A percentile compares a stretch with the other conserved stretches of the same genome.
phyloP scores from a whole-genome alignment of 2,329 filamentous ascomycete genomes.

The Hortaea werneckii region DNA sequence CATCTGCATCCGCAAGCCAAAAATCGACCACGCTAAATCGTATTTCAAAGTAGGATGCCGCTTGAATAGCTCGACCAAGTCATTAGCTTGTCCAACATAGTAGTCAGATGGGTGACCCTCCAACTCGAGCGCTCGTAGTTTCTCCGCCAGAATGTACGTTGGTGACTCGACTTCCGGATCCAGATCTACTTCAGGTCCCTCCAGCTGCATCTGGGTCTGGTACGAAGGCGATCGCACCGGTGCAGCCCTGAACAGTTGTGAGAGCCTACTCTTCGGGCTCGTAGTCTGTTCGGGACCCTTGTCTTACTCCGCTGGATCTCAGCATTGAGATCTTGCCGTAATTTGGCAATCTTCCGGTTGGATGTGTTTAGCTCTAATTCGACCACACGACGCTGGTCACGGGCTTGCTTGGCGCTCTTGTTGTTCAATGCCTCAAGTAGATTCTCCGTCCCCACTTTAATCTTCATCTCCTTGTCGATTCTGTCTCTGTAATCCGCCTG shows the following conservation, averaged over 20 bases:
- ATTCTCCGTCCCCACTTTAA: constrained; percentile 95
- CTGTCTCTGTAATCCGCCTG: constrained; percentile 69
- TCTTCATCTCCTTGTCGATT: constrained; percentile 92
- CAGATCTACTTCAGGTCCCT: constrained; percentile 40
- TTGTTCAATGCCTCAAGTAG: constrained; percentile 87
- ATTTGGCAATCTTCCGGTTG: constrained; percentile 57
- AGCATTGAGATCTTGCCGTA: constrained; percentile 49
- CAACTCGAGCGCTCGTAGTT: constrained; percentile 78
- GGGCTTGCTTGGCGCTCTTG: constrained; percentile 92
- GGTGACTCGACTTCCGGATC: constrained; percentile 74
- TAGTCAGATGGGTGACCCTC: constrained; percentile 86
- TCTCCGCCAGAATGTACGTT: constrained; percentile 80
- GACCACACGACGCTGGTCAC: constrained; percentile 48
- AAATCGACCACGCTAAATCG: constrained; percentile 90
- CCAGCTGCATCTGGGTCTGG: constrained; percentile 22
- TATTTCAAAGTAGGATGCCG: constrained; percentile 88
- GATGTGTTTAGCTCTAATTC: constrained; percentile 83
- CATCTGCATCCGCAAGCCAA: constrained; percentile 84
- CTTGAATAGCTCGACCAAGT: constrained; percentile 91
- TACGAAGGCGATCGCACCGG: constrained; percentile 43
- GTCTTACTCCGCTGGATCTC: constrained; percentile 48
- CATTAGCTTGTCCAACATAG: constrained; percentile 88
- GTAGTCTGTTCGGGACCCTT: constrained; percentile 31
- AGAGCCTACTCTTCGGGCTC: constrained; percentile 39
- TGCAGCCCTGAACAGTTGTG: constrained; percentile 47